Conservation (phyloP, 2,329 filamentous ascomycete genomes). For the Mycosphaerella arachidis region DNA sequence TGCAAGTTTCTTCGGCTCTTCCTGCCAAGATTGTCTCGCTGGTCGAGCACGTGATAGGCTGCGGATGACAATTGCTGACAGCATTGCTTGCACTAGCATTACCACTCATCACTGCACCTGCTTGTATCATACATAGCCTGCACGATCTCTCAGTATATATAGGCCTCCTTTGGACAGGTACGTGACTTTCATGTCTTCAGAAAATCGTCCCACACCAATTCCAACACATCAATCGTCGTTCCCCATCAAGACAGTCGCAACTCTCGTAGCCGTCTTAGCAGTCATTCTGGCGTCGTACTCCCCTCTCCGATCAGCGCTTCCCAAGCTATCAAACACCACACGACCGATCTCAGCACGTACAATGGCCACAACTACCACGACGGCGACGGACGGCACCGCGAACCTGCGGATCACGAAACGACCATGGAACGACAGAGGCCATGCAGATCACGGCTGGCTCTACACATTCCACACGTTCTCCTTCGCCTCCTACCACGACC, state of each 20-base stretch:
- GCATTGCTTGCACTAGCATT: not conserved
- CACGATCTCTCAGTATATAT: constrained; percentile 13
- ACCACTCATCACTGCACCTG: not conserved
- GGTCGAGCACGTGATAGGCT: not conserved
- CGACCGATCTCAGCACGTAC: constrained; percentile 23
- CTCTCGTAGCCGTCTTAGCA: constrained; percentile 35
- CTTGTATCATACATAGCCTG: not conserved
- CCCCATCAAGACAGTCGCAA: constrained; percentile 27
- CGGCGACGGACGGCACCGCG: constrained; percentile 22
- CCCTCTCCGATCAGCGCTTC: constrained; percentile 36
- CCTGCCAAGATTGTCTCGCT: not conserved
- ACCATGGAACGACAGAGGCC: constrained; percentile 66
- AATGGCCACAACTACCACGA: constrained; percentile 38
- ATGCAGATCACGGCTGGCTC: constrained; percentile 80
- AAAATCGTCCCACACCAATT: constrained; percentile 11
- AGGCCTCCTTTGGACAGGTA: constrained; percentile 2
- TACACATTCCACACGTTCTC: constrained; percentile 83
- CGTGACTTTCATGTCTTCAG: constrained; percentile 23
- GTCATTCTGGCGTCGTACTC: constrained; percentile 45
- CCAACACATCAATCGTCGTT: constrained; percentile 7
- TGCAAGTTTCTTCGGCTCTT: not conserved
- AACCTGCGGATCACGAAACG: constrained; percentile 65
- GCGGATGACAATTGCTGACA: not conserved
- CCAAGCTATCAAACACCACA: constrained; percentile 28
- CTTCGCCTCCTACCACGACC: constrained; percentile 69